Percentiles rank a stretch among this genome's conserved stretches.
These are phyloP conservation scores for Lophium mytilinum DNA, from an alignment of 495 filamentous ascomycete genomes.

Conservation along the genomic window DNA sequence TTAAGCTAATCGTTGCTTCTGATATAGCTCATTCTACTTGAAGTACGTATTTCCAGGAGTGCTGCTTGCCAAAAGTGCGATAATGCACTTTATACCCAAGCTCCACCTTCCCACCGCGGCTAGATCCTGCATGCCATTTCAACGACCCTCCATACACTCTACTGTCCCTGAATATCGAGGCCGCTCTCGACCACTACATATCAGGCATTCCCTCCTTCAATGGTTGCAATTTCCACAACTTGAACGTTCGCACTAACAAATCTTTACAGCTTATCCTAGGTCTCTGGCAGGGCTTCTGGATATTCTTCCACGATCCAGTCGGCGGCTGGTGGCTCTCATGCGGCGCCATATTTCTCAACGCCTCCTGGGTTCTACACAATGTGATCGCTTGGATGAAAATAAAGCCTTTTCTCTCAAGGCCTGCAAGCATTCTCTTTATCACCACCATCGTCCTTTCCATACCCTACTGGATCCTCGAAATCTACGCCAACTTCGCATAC, in stretches of 20 bases:
- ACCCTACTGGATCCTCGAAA: conserved; percentile 36
- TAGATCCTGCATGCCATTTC: too few relatives aligned
- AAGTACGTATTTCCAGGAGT: conserved; percentile 16
- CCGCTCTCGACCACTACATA: too few relatives aligned
- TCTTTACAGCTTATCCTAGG: conserved; percentile 29
- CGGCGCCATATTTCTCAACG: conserved; percentile 31
- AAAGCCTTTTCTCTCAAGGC: conserved; percentile 29
- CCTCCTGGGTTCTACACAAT: conserved; percentile 34
- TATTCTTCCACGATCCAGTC: conserved; percentile 28
- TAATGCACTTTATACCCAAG: too few relatives aligned
- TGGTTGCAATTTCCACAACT: background rate
- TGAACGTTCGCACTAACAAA: conserved; percentile 3
- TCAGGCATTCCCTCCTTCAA: too few relatives aligned
- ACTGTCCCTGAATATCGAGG: too few relatives aligned
- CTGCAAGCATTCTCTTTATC: conserved; percentile 29
- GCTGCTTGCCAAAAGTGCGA: too few relatives aligned
- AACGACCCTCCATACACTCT: too few relatives aligned
- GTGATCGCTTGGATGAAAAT: conserved; percentile 38
- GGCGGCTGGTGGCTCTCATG: conserved; percentile 33
- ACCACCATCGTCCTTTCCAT: conserved; percentile 29
- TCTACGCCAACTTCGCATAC: conserved; percentile 35
- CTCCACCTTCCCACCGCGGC: too few relatives aligned
- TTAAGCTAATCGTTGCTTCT: background rate
- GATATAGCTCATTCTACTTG: conserved; percentile 30
- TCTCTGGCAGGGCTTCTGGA: conserved; percentile 32